Base-by-base conservation (phyloP, 2,329 filamentous ascomycete genomes). In the Aspergillus luchuensis region DNA sequence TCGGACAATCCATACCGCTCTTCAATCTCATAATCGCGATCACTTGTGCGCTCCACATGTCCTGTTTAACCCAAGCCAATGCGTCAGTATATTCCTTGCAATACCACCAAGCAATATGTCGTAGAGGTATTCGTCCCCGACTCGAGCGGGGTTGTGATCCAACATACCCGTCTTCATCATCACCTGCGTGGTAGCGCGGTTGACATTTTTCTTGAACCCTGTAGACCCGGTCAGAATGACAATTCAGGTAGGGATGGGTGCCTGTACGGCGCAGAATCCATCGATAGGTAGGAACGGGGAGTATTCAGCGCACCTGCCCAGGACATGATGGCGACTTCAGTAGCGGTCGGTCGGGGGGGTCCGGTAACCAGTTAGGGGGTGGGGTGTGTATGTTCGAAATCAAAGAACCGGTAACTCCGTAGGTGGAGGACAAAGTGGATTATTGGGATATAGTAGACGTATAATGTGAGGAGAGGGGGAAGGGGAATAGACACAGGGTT, bases 1-100 rank as follows among this genome's bases (percentile, higher is more conserved):
- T 33, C 39, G 57, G 28, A 64, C 60, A 56, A 36, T 36, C 39
- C 66, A 63, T 72, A 92, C 89, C 91, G 88, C 79, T 96, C 92
- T 79, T 99, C 96, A 56, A 98, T 94, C 80, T 98, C 95, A 78
- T 98, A 99, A 77, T 98, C 95, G 69, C 96, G 91, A 81, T 99
- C 95, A 77, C 94, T 97, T 25, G 95, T 99, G 81, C 95, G 94
- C 80, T 99, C 95, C 71, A 99, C 96, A 82, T 98, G 95, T 62
- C 95, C 91, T 87, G 69, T 47, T 49, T 8, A 57, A 11, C 38
- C 23, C 52, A n/a, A 30, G 10, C n/a, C 11, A 25, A 11, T 19
- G 6, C n/a, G 54, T 65, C 43, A 63, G 56, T 47, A 33, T 23
- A 36, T 13, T 13, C 11, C 33, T 5, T 5, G 4, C 11, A 30